A percentile compares a stretch with the other conserved stretches of the same genome.
Evolutionary conservation across 1,139 yeast species (phyloP).

Genomic region (Taphrina populina): DNA sequence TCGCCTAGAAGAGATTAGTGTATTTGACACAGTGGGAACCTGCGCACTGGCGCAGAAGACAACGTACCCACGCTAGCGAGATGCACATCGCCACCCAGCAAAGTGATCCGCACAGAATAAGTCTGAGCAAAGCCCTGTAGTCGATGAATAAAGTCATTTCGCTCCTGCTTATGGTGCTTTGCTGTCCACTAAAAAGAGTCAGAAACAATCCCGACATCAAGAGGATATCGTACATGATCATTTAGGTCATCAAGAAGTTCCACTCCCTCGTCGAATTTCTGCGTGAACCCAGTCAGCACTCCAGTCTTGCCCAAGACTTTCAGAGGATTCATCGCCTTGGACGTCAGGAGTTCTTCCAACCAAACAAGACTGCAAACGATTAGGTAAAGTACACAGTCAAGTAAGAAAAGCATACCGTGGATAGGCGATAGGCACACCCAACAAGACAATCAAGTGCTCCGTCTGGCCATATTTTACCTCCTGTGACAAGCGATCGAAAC

Average conservation of each 20-base stretch:
- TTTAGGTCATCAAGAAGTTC: conserved; percentile 52
- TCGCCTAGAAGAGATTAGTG: no score
- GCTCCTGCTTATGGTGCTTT: conserved; percentile 72
- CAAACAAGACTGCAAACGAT: conserved; percentile 17
- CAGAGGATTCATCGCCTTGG: conserved; percentile 32
- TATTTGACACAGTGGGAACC: no score
- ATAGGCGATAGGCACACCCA: conserved; percentile 93
- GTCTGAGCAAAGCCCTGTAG: conserved; percentile 64
- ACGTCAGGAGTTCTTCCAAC: conserved; percentile 33
- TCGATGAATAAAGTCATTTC: conserved; percentile 60
- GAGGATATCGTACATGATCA: conserved; percentile 65
- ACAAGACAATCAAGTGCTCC: conserved; percentile 73
- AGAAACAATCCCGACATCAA: conserved; percentile 71
- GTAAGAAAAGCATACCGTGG: conserved; percentile 53
- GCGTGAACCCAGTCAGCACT: conserved; percentile 20
- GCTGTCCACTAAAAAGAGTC: conserved; percentile 80
- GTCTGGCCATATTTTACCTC: conserved; percentile 57
- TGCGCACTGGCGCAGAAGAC: no score
- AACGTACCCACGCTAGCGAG: conserved; percentile 74
- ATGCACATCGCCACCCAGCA: conserved; percentile 92
- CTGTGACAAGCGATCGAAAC: conserved; percentile 57
- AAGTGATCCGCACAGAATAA: conserved; percentile 70
- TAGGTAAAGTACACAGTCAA: neutral
- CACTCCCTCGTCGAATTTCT: conserved; percentile 46
- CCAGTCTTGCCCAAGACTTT: conserved; percentile 32